Conservation (phyloP, 2,329 filamentous ascomycete species). For the Metarhizium humberi region DNA sequence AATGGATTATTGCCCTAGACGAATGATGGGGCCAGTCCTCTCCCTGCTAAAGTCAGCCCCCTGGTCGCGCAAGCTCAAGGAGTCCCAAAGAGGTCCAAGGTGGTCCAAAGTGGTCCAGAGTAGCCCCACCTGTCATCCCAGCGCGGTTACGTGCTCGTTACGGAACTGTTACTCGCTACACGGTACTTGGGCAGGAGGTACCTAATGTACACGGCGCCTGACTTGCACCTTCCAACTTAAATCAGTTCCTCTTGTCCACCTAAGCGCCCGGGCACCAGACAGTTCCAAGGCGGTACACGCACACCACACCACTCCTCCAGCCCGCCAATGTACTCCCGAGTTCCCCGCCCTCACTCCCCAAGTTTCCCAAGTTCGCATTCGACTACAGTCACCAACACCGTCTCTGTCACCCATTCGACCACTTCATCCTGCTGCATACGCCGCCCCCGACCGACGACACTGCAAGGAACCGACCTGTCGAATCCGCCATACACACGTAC, state of each 20-base stretch:
- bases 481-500: neutral
- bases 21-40: too few species aligned
- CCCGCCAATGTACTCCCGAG: neutral
- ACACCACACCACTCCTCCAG: neutral
- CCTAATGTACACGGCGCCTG: neutral
- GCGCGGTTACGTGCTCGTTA: too few species aligned
- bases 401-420: neutral
- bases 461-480: neutral
- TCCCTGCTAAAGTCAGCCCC: too few species aligned
- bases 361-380: neutral
- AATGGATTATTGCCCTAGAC: too few species aligned
- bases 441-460: neutral
- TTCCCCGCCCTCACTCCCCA: neutral
- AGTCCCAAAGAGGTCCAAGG: neutral
- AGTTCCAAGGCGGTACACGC: neutral
- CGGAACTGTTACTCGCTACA: too few species aligned
- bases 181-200: too few species aligned
- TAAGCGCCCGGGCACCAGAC: neutral
- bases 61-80: too few species aligned
- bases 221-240: too few species aligned
- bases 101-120: neutral
- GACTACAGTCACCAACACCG: neutral
- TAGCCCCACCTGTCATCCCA: neutral
- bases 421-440: neutral
- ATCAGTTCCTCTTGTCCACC: too few species aligned